Evolutionary conservation across 2,329 filamentous ascomycete species (phyloP), one percentile per base, ranked within the genome.

Genomic region (Neopestalotiopsis clavispora): DNA sequence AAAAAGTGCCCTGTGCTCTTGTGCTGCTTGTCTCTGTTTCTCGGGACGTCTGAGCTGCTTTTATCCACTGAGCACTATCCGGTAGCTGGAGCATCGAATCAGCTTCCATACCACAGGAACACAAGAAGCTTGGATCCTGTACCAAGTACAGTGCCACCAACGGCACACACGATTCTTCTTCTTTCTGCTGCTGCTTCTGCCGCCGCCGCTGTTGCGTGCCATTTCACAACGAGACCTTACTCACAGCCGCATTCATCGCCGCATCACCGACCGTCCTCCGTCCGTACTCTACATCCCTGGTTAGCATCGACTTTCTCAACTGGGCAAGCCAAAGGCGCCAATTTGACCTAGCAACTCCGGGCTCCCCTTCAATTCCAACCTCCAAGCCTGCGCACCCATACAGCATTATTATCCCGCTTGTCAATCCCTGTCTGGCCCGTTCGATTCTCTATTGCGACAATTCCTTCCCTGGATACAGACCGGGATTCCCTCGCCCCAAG

Each of bases 91-190:
- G 30, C 34, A 40, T 49, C 61, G 61, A 45, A 64, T 64, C 61
- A 52, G 40, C 61, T 45, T 52, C n/a, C 30, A 64, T n/a, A 10
- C 61, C 40, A 45, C n/a, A 52, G 40, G 23, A 30, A 57, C 23
- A 57, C 63, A 57, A 45, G 45, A 30, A 66, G 45, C 63, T 57
- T 66, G 63, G 42, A 49, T 66, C 63, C n/a, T 66, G 63, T 57
- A 34, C 63, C 63, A 57, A 66, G 63, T 66, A 56, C 61, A 64
- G 61, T 56, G 45, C 30, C 32, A 66, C 63, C 28, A 66, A 45
- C 42, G 45, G 34, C 23, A 42, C 32, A 28, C 23, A 13, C 23
- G 52, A 28, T 38, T 38, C 6, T 38, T 38, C 34, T 38, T 6
- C 34, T 38, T 38, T 10, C 10, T 38, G 6, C 34, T 38, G 6